Evolutionary conservation across 768 basidiomycete species (phyloP).

Genomic region (Hebeloma cylindrosporum): DNA sequence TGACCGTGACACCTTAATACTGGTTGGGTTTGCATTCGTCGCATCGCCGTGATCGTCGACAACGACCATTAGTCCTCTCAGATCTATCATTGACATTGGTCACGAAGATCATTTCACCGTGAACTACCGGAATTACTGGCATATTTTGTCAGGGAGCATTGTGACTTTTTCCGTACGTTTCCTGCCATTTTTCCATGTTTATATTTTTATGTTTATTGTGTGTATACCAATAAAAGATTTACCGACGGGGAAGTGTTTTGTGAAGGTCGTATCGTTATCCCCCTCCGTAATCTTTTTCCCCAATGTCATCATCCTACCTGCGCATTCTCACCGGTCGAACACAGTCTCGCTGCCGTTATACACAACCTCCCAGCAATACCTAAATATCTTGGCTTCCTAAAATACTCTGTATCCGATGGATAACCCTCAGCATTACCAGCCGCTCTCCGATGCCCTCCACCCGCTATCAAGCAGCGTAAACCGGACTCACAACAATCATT

Average conservation of each 20-base stretch:
- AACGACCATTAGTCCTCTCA: conserved; percentile 8
- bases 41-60: conserved; percentile 20
- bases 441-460: conserved; percentile 75
- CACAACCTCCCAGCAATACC: too few species aligned
- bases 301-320: too few species aligned
- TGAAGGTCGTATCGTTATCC: too few species aligned
- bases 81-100: not conserved
- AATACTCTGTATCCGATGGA: conserved; percentile 40
- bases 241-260: conserved; percentile 28
- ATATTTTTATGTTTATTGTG: conserved; percentile 17
- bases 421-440: conserved; percentile 80
- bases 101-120: not conserved
- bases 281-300: too few species aligned
- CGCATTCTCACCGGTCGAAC: too few species aligned
- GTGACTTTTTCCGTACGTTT: not conserved
- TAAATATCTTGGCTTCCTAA: too few species aligned
- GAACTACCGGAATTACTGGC: too few species aligned
- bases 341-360: too few species aligned
- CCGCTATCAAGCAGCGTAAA: conserved; percentile 44
- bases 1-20: conserved; percentile 24
- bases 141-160: too few species aligned
- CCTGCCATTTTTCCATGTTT: not conserved
- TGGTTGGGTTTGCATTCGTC: conserved; percentile 14
- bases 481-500: conserved; percentile 14
- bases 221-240: conserved; percentile 35